A percentile compares a stretch with the other conserved stretches of the same genome.
These are phyloP conservation scores for Candida pini DNA, from an alignment of 805 yeast species.

Conservation along the genomic window DNA sequence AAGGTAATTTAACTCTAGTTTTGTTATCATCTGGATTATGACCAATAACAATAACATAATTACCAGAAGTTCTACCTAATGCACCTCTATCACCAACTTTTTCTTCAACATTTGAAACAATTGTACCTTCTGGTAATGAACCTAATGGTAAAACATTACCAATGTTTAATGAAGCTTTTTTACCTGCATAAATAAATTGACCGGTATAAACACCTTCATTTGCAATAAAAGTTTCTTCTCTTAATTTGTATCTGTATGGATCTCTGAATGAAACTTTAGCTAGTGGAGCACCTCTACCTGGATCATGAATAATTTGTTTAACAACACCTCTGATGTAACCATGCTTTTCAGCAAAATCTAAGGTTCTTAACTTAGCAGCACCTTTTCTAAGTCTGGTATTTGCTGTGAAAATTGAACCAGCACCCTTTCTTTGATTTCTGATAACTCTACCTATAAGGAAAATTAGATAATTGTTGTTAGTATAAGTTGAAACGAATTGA, in stretches of 20 bases:
- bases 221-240: conserved; percentile 98
- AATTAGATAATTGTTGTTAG: no score
- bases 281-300: conserved; percentile 99
- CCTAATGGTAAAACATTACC: conserved; percentile 98
- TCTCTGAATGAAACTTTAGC: conserved; percentile 99
- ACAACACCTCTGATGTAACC: conserved; percentile 99
- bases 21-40: conserved; percentile 99
- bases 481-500: no score
- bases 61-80: conserved; percentile 98
- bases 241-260: conserved; percentile 97
- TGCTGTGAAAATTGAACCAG: conserved; percentile 99
- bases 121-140: conserved; percentile 98
- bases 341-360: conserved; percentile 98
- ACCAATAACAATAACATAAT: conserved; percentile 97
- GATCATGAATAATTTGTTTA: conserved; percentile 97
- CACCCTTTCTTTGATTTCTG: conserved; percentile 99
- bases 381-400: conserved; percentile 99
- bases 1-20: conserved; percentile 98
- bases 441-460: conserved; percentile 87
- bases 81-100: conserved; percentile 99
- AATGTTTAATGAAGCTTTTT: conserved; percentile 92
- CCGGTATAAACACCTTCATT: conserved; percentile 99
- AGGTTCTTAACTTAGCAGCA: conserved; percentile 99
- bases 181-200: conserved; percentile 98
- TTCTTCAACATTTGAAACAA: conserved; percentile 97